Base-by-base conservation (phyloP, 2,329 filamentous ascomycete species). In the Diplodia scrobiculata region DNA sequence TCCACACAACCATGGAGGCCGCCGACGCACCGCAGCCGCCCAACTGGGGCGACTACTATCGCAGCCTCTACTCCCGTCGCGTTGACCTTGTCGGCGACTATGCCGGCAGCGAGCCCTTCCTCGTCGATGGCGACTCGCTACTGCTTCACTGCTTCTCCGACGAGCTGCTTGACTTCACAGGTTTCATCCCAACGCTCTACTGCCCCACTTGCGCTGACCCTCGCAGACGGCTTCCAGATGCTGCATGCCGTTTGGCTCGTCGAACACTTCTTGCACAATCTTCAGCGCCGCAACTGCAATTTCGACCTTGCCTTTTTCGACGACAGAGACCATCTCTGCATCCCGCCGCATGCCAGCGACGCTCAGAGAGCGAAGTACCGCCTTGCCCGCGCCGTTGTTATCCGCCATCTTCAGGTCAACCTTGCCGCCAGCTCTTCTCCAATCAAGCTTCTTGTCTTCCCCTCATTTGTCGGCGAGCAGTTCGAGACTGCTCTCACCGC, bases 61-160 rank as follows among this genome's bases (percentile, higher is more conserved):
- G 73, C 7, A 74, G 70, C 63, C 70, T 77, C 50, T 74, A 71
- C 71, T 75, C 73, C 67, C 74, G 76, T 48, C 74, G 75, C 41
- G 74, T 78, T 63, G 76, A 78, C 67, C 83, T 92, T 2, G 85
- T 92, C 3, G 89, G 90, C 48, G 90, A 92, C 73, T 92, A 90
- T 76, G 89, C 88, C 3, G 89, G 90, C 25, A 86, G 86, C 67
- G 89, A 91, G 72, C 81, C 89, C 11, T 92, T 92, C 73, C 79
- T 89, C 25, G 83, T 92, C 34, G 88, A 92, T 69, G 89, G 89
- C 34, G 89, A 93, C 71, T 89, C 89, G 0, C 75, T 92, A n/a
- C 78, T 92, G 11, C 78, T 86, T 6, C 78, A 89, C 67, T 88
- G 84, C 71, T 84, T 92, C 55, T 77, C 79, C n/a, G 82, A 89